Evolutionary conservation across 2,329 filamentous ascomycete species (phyloP).

Genomic region (Aspergillus ochraceoroseus): DNA sequence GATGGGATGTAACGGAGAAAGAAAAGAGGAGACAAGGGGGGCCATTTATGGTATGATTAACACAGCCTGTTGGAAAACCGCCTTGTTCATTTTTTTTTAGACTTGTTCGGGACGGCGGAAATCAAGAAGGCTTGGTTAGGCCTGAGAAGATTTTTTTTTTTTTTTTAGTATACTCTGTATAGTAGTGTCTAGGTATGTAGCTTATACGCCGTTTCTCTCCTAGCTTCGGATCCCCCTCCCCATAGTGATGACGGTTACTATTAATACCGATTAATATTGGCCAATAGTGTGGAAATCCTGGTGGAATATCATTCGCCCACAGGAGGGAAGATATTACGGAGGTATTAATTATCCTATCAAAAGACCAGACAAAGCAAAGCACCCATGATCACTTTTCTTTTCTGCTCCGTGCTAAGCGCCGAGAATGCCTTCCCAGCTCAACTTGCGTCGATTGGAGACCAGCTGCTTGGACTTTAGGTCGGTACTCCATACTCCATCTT

Average conservation of each 20-base stretch:
- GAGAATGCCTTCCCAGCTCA: not conserved
- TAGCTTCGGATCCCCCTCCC: too few species aligned
- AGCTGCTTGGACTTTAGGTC: too few species aligned
- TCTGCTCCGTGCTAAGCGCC: constrained; percentile 8
- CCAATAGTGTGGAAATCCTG: too few species aligned
- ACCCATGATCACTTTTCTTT: not conserved
- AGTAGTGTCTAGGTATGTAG: not conserved
- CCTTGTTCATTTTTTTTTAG: constrained; percentile 11
- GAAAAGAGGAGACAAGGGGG: constrained; percentile 5
- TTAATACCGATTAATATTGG: too few species aligned
- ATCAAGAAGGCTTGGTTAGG: constrained; percentile 1
- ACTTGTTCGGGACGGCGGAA: constrained; percentile 10
- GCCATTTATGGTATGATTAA: constrained; percentile 11
- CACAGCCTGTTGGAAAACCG: constrained; percentile 16
- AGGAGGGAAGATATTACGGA: not conserved
- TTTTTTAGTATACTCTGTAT: not conserved
- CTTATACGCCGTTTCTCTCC: constrained; percentile 2
- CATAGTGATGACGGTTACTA: too few species aligned
- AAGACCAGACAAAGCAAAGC: not conserved
- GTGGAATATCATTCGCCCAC: too few species aligned
- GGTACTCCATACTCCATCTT: too few species aligned
- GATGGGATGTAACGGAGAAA: not conserved
- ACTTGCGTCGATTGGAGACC: constrained; percentile 10
- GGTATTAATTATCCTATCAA: too few species aligned
- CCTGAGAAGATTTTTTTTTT: too few species aligned